Evolutionary conservation across 148 eudicot species (phyloP), one percentile per base, ranked within the genome.

Genomic region (Silene latifolia): DNA sequence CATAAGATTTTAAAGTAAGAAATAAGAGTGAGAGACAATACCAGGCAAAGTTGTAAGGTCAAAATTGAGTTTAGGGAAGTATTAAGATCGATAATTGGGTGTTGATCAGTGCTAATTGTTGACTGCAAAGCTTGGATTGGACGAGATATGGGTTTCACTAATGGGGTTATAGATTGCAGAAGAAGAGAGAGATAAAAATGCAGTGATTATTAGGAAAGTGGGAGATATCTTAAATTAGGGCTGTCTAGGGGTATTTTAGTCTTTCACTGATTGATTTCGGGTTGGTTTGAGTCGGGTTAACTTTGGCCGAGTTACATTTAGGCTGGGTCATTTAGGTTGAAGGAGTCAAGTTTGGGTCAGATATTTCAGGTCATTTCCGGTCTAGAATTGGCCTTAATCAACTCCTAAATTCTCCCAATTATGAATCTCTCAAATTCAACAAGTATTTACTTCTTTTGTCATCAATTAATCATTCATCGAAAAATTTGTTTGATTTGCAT

Each of bases 151-250:
- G 35, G 77, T 18, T 74, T 64, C 17, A 20, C 19, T 19, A 64
- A 74, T 64, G 70, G 63, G 8, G 11, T 32, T 27, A 11, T 12
- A 9, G 69, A 70, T 63, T 71, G 64, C 35, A 25, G 67, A 62
- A 62, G 62, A 54, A 21, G 65, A 51, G 27, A 70, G 21, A 71
- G 75, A 15, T 32, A 32, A 32, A 32, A 32, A 32, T 59, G 61
- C 42, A 14, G 78, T 67, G 11, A 57, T 23, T 67, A 48, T 39
- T 67, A 48, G 39, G 14, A 21, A 20, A 63, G 48, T 64, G 39
- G 42, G 63, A 61, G 24, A 32, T 48, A 63, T 62, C 75, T 70
- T 77, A 72, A 72, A 72, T 78, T 78, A 78, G 76, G 80, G 80
- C 70, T 63, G 6, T 2, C 23, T 54, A 35, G n/a, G 76, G 80